phyloP scores from a whole-genome alignment of 108 stramenopile species.

The Bacterosira constricta region DNA sequence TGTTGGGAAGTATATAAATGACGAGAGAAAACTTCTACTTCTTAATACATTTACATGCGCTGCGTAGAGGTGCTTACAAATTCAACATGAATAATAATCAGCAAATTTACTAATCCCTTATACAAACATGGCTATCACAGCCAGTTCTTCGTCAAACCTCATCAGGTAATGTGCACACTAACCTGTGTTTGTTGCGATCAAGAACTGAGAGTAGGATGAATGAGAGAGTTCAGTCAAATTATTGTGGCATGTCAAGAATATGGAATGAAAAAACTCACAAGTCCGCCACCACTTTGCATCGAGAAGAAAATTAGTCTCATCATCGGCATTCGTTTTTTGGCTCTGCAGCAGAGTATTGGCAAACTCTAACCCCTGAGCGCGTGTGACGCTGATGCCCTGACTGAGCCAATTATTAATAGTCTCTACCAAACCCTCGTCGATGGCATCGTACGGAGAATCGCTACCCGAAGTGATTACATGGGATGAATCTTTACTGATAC shows the following conservation, averaged over 20 bases:
- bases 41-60: not conserved
- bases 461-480: not conserved
- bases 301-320: slow-evolving; percentile 1
- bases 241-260: no score
- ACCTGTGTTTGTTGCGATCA: no score
- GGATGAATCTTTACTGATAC: slow-evolving; percentile 1
- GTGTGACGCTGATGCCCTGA: slow-evolving; percentile 5
- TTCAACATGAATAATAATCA: not conserved
- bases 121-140: no score
- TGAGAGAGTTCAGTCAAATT: no score
- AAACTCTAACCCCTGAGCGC: slow-evolving; percentile 16
- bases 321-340: slow-evolving; percentile 9
- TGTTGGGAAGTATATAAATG: no score
- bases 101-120: no score
- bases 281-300: slow-evolving; percentile 26
- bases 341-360: not conserved
- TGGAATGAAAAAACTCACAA: no score
- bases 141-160: no score
- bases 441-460: slow-evolving; percentile 9
- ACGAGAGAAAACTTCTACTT: not conserved
- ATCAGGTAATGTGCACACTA: no score
- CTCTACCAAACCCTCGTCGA: slow-evolving; percentile 12
- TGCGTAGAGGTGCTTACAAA: no score
- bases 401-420: slow-evolving; percentile 15
- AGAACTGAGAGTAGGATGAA: no score